Evolutionary conservation across 768 basidiomycete genomes (phyloP).

Genomic region (Tulasnella sp.): DNA sequence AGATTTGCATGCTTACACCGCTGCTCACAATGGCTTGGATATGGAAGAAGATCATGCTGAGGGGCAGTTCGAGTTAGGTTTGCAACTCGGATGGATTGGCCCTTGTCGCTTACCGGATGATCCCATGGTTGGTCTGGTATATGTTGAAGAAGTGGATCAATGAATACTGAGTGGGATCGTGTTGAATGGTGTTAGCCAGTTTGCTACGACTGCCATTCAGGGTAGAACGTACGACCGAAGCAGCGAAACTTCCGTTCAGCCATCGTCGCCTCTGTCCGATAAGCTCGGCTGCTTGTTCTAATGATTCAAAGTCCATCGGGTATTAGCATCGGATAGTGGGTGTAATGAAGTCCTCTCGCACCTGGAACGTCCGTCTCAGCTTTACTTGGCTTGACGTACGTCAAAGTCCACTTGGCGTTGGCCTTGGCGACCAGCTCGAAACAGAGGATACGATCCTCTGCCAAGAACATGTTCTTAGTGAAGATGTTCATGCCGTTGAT

Average conservation of each 20-base stretch:
- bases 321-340: neutral
- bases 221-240: conserved; percentile 75
- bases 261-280: conserved; percentile 94
- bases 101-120: conserved; percentile 36
- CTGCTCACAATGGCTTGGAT: conserved; percentile 74
- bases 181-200: neutral
- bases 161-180: conserved; percentile 68
- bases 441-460: conserved; percentile 94
- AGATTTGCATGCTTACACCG: conserved; percentile 19
- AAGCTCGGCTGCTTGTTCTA: conserved; percentile 75
- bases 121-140: conserved; percentile 76
- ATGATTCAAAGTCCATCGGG: neutral
- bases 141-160: conserved; percentile 87
- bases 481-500: conserved; percentile 96
- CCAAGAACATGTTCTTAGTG: conserved; percentile 73
- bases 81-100: neutral
- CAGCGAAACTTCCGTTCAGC: conserved; percentile 94
- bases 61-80: neutral
- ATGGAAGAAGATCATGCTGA: conserved; percentile 90
- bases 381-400: conserved; percentile 89
- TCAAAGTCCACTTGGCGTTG: conserved; percentile 76
- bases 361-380: conserved; percentile 89
- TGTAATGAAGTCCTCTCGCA: neutral
- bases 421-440: conserved; percentile 94
- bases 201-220: too few species aligned